These are phyloP conservation scores for Nymphaea colorata DNA, from an alignment of 164 flowering plant genomes.

Conservation along the genomic window DNA sequence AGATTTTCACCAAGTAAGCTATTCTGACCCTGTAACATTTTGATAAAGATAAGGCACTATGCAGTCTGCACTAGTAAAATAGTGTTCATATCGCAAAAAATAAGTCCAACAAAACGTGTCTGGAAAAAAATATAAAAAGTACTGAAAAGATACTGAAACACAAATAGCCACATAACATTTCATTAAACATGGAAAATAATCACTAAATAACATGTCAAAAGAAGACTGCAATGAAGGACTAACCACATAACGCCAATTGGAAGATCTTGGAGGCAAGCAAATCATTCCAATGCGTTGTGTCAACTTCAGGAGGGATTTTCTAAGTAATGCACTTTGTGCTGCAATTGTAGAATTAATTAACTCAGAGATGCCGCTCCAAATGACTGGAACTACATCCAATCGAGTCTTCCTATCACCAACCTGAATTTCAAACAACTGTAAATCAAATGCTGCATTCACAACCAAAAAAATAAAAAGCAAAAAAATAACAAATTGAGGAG, in stretches of 20 bases:
- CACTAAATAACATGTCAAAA: background rate
- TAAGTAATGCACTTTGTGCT: slow-evolving; percentile 73
- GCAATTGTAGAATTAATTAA: slow-evolving; percentile 56
- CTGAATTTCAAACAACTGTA: slow-evolving; percentile 26
- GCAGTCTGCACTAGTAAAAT: background rate
- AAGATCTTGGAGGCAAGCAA: slow-evolving; percentile 66
- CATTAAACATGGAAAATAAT: too few species aligned
- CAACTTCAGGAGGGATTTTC: slow-evolving; percentile 76
- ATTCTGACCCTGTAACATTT: slow-evolving; percentile 39
- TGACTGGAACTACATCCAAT: slow-evolving; percentile 43
- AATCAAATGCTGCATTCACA: background rate
- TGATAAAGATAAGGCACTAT: background rate
- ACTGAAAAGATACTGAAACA: background rate
- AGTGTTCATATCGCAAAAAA: background rate
- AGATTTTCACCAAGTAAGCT: slow-evolving; percentile 45
- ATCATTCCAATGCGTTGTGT: slow-evolving; percentile 73
- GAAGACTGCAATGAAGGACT: slow-evolving; percentile 10
- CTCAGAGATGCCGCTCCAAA: slow-evolving; percentile 58
- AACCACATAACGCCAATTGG: slow-evolving; percentile 88
- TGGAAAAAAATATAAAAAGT: too few species aligned
- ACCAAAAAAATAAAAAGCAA: background rate
- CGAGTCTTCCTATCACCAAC: slow-evolving; percentile 50
- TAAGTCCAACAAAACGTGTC: too few species aligned
- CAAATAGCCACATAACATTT: too few species aligned
- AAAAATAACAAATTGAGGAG: too few species aligned